Evolutionary conservation across 1,139 yeast genomes (phyloP).

Genomic region (Candida sp.): DNA sequence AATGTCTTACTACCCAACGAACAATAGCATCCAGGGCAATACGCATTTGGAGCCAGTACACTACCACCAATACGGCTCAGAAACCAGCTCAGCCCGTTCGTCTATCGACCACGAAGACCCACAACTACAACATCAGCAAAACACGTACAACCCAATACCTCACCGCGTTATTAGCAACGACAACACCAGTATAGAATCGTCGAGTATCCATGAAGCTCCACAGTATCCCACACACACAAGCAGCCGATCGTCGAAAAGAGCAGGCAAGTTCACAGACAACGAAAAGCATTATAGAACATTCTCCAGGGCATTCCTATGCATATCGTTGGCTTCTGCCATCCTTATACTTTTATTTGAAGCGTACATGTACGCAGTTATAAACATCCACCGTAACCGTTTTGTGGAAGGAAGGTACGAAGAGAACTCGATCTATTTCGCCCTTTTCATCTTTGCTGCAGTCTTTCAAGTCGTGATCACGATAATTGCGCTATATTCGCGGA

Average conservation of each 20-base stretch:
- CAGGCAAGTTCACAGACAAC: slow-evolving; percentile 3
- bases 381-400: slow-evolving; percentile 28
- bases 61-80: slow-evolving; percentile 1
- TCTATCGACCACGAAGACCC: neutral
- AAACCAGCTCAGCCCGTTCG: neutral
- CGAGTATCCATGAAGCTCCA: neutral
- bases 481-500: slow-evolving; percentile 47
- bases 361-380: slow-evolving; percentile 40
- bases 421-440: slow-evolving; percentile 29
- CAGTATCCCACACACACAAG: neutral
- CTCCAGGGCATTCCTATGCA: slow-evolving; percentile 24
- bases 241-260: neutral
- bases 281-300: slow-evolving; percentile 11
- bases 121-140: neutral
- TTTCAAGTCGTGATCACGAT: slow-evolving; percentile 44
- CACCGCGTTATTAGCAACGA: neutral
- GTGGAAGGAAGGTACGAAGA: slow-evolving; percentile 24
- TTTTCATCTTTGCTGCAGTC: slow-evolving; percentile 49
- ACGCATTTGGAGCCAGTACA: neutral
- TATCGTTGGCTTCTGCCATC: slow-evolving; percentile 34
- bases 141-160: neutral
- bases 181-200: neutral
- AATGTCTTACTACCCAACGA: slow-evolving; percentile 1
- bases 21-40: neutral
- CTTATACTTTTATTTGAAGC: slow-evolving; percentile 33